Percentiles rank a stretch among this genome's conserved stretches.
phyloP scores from a whole-genome alignment of 108 stramenopile species.

The Skeletonema costatum region DNA sequence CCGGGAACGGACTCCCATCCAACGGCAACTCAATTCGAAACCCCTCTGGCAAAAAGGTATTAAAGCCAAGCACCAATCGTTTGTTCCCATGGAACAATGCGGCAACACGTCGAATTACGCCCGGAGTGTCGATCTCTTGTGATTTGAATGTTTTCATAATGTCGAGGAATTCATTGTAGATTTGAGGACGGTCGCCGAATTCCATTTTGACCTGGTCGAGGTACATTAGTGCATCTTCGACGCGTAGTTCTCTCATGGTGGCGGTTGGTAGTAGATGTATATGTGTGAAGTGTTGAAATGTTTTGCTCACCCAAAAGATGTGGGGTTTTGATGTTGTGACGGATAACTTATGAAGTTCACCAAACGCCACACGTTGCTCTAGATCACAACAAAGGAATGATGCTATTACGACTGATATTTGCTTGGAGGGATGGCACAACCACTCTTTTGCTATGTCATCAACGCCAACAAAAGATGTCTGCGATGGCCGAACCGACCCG shows the following conservation, averaged over 20 bases:
- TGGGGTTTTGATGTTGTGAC: too few species aligned
- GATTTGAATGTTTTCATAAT: constrained; percentile 98
- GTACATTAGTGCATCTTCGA: constrained; percentile 99
- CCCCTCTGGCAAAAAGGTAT: constrained; percentile 99
- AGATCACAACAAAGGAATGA: too few species aligned
- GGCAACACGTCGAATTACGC: constrained; percentile 95
- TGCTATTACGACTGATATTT: too few species aligned
- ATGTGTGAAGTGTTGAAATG: neutral
- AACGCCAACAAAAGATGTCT: too few species aligned
- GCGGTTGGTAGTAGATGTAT: neutral
- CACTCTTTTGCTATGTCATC: too few species aligned
- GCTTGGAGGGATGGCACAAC: too few species aligned
- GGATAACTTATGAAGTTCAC: too few species aligned
- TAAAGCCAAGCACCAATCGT: constrained; percentile 96
- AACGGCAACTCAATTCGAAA: constrained; percentile 94
- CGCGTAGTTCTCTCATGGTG: constrained; percentile 88
- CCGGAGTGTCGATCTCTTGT: constrained; percentile 97
- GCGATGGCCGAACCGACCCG: too few species aligned
- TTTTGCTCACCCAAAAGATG: too few species aligned
- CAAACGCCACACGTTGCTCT: too few species aligned
- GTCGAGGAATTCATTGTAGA: constrained; percentile 99
- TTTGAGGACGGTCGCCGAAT: constrained; percentile 97
- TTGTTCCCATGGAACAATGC: constrained; percentile 97
- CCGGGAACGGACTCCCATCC: constrained; percentile 80
- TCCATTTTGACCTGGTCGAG: constrained; percentile 99